Base-by-base conservation (phyloP, 495 filamentous ascomycete genomes). In the Xylaria venustula region DNA sequence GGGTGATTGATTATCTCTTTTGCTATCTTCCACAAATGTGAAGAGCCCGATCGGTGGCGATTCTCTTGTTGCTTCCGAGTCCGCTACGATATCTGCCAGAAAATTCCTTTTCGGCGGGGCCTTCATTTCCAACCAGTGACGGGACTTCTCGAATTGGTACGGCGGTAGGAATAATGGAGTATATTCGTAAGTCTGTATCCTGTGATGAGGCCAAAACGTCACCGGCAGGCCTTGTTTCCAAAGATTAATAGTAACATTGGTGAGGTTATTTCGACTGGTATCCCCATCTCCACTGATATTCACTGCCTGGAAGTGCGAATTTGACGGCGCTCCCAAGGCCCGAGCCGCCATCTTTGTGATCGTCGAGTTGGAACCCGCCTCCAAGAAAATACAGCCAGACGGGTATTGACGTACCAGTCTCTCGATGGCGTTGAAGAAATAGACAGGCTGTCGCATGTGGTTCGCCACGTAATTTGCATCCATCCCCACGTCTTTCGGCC, bases 371-470 rank as follows among this genome's bases (percentile, higher is more conserved):
- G 81, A 80, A 0, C 83, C 82, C 15, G 81, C 81, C 60, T 87
- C 84, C 0, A 85, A 67, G 67, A 74, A 85, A 14, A 79, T 69
- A 14, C 64, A 67, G 0, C 65, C 26, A 14, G 23, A 7, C 0
- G 67, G 61, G 0, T 64, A 41, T 0, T 64, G 57, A 34, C 74
- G 67, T 8, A 76, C 65, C 0, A 85, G 61, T 23, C 82, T 65
- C 30, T 78, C 63, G 0, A 85, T 61, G 0, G 83, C 82, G 3
- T 81, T 67, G 7, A 64, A 48, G 62, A 85, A 85, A 57, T 72
- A 83, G 0, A 87, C 83, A 0, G 84, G 79, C 1, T 75, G 62
- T 7, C 81, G 69, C 49, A 77, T 77, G 54, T 87, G 84, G 1
- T 75, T 62, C 1, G 76, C 71, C 0, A 82, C 68, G 25, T 70